Evolutionary conservation across 768 basidiomycete species (phyloP).

Genomic region (Tulasnella sp.): DNA sequence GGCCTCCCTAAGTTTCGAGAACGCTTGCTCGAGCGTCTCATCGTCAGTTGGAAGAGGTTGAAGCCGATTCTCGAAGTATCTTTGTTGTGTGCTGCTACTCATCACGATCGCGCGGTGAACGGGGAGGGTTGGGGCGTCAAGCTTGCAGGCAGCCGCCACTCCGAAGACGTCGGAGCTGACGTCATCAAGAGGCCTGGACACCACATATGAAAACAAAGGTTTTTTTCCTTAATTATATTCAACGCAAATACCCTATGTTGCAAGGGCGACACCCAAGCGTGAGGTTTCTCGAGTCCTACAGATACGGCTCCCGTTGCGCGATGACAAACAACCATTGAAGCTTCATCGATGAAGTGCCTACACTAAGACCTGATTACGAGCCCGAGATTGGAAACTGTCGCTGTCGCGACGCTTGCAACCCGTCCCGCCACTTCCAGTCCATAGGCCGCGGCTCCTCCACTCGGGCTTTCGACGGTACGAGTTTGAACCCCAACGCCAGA

Average conservation of each 20-base stretch:
- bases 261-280: no score
- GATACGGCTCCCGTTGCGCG: not conserved
- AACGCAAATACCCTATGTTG: not conserved
- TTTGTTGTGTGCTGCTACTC: not conserved
- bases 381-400: conserved; percentile 83
- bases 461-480: conserved; percentile 36
- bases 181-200: not conserved
- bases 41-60: not conserved
- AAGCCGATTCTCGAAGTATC: conserved; percentile 14
- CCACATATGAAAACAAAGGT: not conserved
- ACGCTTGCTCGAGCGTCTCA: not conserved
- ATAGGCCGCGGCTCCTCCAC: conserved; percentile 43
- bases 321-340: conserved; percentile 64
- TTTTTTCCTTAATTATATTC: no score
- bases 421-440: conserved; percentile 74
- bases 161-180: conserved; percentile 1
- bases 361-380: conserved; percentile 61
- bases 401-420: conserved; percentile 77
- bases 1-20: not conserved
- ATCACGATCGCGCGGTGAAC: not conserved
- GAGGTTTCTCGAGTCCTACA: no score
- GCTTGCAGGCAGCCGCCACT: not conserved
- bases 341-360: conserved; percentile 76
- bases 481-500: conserved; percentile 63
- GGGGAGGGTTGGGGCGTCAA: not conserved